Base-by-base conservation (phyloP, 2,329 filamentous ascomycete species). In the Hirsutella rhossiliensis region DNA sequence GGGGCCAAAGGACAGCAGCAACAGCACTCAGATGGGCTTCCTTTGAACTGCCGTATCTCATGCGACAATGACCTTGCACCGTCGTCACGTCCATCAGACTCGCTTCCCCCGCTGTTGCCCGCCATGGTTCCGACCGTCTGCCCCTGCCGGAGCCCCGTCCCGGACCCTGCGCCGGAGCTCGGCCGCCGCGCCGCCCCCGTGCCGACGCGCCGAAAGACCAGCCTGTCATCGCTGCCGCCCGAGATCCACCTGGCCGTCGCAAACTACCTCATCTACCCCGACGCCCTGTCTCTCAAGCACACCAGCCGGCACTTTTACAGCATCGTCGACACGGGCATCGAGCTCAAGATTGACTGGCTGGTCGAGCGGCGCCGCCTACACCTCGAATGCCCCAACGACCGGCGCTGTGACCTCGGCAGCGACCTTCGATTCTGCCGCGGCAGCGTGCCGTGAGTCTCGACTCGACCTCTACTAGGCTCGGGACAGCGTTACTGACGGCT, bases 251-350 rank as follows among this genome's bases (percentile, higher is more conserved):
- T 82, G 1, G 68, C 76, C 41, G 79, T 86, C 44, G 66, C 75
- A 29, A 57, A 67, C 11, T 65, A 75, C 43, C 75, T 86, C 46
- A 72, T 72, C 29, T 86, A 86, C 48, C 82, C 82, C 0, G 82
- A 87, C 48, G 82, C 82, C 0, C 69, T 86, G 1, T 81, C 80
- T 0, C 64, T 86, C 15, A 85, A 85, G 54, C 80, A 85, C 56
- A 75, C 75, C 18, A 78, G 65, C 54, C 70, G 71, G 46, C 69
- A 82, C 54, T 80, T 86, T 58, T 80, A 79, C 62, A 54, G 59
- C 40, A 61, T 84, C 2, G 78, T 85, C 48, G 71, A 80, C 57
- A 86, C 82, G 1, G 79, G 78, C 31, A 66, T 85, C 28, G 60
- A 68, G 27, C 66, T 84, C 38, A 84, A 85, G 56, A 72, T 86